Evolutionary conservation across 2,329 filamentous ascomycete species (phyloP).

Genomic region (Incumbomyces delicatus): DNA sequence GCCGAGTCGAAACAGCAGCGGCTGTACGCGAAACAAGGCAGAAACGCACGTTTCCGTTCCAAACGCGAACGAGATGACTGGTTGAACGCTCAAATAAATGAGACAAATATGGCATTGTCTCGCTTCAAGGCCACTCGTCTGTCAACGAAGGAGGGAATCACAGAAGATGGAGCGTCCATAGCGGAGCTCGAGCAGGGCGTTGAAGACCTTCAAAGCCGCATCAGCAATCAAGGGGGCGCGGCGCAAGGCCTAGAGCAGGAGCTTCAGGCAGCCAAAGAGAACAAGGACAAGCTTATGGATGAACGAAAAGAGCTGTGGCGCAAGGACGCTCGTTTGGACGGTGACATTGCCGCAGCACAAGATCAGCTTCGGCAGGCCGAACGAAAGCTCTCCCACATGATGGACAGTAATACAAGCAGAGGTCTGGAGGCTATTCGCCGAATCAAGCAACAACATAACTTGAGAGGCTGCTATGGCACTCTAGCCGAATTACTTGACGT

Average conservation of each 20-base stretch:
- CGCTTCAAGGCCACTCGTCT: slow-evolving; percentile 75
- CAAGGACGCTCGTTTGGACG: slow-evolving; percentile 78
- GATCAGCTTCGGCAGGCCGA: slow-evolving; percentile 71
- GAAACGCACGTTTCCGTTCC: slow-evolving; percentile 75
- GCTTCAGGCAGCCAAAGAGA: slow-evolving; percentile 66
- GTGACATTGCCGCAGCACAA: slow-evolving; percentile 63
- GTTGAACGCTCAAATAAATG: slow-evolving; percentile 69
- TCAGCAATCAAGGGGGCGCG: slow-evolving; percentile 70
- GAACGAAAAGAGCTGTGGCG: slow-evolving; percentile 79
- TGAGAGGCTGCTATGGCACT: slow-evolving; percentile 84
- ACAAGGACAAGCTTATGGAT: slow-evolving; percentile 68
- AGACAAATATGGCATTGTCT: slow-evolving; percentile 65
- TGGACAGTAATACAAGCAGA: slow-evolving; percentile 79
- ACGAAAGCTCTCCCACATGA: slow-evolving; percentile 65
- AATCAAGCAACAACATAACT: slow-evolving; percentile 66
- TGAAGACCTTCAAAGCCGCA: slow-evolving; percentile 55
- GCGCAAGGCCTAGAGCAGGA: slow-evolving; percentile 63
- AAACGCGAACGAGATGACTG: slow-evolving; percentile 82
- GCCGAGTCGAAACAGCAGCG: slow-evolving; percentile 66
- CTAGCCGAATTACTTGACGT: slow-evolving; percentile 88
- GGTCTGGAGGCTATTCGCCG: slow-evolving; percentile 80
- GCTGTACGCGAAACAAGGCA: slow-evolving; percentile 83
- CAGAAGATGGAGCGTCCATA: slow-evolving; percentile 61
- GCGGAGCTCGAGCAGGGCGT: slow-evolving; percentile 63
- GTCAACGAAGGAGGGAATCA: slow-evolving; percentile 75